These are phyloP conservation scores for Pythium dissotocum DNA, from an alignment of 352 stramenopile species.

Conservation along the genomic window DNA sequence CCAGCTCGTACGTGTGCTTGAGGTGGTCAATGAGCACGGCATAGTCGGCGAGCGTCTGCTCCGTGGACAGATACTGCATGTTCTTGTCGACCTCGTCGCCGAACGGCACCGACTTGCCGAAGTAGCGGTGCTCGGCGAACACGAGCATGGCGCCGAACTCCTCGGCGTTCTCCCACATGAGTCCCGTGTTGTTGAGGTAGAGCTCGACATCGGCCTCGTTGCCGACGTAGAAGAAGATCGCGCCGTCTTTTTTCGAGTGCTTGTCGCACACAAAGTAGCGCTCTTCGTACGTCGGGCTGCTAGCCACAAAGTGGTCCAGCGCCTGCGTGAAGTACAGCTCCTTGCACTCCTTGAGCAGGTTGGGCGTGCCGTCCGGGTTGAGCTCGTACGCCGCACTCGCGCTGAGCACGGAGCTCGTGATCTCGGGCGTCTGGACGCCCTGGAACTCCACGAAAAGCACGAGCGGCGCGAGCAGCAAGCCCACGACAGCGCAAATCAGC, in stretches of 20 bases:
- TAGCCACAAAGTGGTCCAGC: slow-evolving; percentile 74
- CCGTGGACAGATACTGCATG: slow-evolving; percentile 75
- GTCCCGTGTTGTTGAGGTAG: slow-evolving; percentile 94
- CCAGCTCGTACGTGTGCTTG: slow-evolving; percentile 46
- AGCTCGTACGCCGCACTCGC: slow-evolving; percentile 27
- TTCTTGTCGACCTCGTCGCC: slow-evolving; percentile 52
- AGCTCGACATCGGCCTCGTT: slow-evolving; percentile 95
- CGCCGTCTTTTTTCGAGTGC: slow-evolving; percentile 54
- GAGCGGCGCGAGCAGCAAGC: slow-evolving; percentile 31
- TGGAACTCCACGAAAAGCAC: slow-evolving; percentile 37
- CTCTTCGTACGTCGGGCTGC: slow-evolving; percentile 69
- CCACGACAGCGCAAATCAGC: slow-evolving; percentile 38
- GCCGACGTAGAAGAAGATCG: slow-evolving; percentile 94
- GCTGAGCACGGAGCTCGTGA: neutral
- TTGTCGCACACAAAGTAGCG: slow-evolving; percentile 91
- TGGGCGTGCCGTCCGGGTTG: slow-evolving; percentile 41
- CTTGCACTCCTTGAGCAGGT: slow-evolving; percentile 61
- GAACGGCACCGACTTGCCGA: slow-evolving; percentile 91
- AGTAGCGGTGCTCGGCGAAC: slow-evolving; percentile 97
- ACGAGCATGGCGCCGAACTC: slow-evolving; percentile 92
- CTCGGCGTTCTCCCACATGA: slow-evolving; percentile 96
- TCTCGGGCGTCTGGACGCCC: neutral
- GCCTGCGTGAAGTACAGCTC: slow-evolving; percentile 75
- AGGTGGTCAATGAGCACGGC: slow-evolving; percentile 55
- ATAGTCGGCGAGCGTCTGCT: slow-evolving; percentile 92